Percentiles rank a stretch among this genome's conserved stretches.
These are phyloP conservation scores for Wallemia hederae DNA, from an alignment of 1,284 basidiomycete genomes.

Conservation along the genomic window DNA sequence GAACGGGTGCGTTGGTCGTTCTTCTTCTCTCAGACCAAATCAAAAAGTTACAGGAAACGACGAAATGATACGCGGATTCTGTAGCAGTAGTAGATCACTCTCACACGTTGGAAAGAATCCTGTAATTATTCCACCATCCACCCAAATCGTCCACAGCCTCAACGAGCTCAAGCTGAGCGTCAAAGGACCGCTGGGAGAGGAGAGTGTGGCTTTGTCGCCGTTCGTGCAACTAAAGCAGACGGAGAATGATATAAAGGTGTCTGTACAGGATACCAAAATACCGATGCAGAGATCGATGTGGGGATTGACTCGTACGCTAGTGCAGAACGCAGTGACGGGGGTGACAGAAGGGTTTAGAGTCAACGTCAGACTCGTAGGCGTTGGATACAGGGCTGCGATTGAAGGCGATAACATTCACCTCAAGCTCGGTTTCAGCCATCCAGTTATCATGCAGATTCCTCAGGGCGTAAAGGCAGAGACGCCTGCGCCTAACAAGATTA, in stretches of 20 bases:
- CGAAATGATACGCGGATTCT: neutral
- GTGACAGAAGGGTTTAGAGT: conserved; percentile 65
- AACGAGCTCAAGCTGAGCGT: conserved; percentile 23
- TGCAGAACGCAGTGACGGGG: conserved; percentile 64
- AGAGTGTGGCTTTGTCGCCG: conserved; percentile 34
- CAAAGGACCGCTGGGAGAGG: conserved; percentile 43
- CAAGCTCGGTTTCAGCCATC: conserved; percentile 75
- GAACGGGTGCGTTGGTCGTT: neutral
- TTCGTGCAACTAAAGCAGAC: conserved; percentile 30
- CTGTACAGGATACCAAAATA: conserved; percentile 35
- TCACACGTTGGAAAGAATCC: neutral
- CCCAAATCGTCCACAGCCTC: conserved; percentile 40
- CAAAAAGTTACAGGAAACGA: neutral
- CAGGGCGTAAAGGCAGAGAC: conserved; percentile 38
- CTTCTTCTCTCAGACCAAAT: neutral
- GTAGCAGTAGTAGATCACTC: neutral
- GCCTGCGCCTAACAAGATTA: conserved; percentile 22
- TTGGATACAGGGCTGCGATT: conserved; percentile 67
- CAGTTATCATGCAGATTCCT: conserved; percentile 54
- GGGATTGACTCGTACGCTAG: conserved; percentile 70
- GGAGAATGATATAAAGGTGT: conserved; percentile 16
- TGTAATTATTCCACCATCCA: conserved; percentile 4
- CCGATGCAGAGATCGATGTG: conserved; percentile 65
- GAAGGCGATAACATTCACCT: conserved; percentile 52
- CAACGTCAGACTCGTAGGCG: conserved; percentile 66